These are phyloP conservation scores for Sedum album DNA, from an alignment of 164 flowering plant genomes.

Conservation along the genomic window DNA sequence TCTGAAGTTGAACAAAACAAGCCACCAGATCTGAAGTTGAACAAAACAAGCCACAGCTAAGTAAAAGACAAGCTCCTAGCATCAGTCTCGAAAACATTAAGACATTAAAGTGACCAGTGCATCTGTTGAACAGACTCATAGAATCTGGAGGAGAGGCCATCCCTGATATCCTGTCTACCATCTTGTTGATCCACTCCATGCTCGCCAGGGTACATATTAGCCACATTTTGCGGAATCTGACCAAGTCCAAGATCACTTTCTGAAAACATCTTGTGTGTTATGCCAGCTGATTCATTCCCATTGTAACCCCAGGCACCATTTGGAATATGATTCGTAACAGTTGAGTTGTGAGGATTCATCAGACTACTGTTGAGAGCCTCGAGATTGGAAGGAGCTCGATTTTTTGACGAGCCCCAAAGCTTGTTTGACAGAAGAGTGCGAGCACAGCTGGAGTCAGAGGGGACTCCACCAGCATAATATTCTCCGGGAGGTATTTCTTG, in stretches of 20 bases:
- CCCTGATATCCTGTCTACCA: conserved; percentile 41
- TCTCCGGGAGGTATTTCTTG: conserved; percentile 40
- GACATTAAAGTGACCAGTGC: conserved; percentile 42
- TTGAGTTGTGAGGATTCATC: conserved; percentile 1
- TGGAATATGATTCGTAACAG: conserved; percentile 23
- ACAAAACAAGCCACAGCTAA: background rate
- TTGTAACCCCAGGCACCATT: conserved; percentile 42
- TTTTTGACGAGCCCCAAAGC: conserved; percentile 47
- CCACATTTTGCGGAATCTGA: conserved; percentile 29
- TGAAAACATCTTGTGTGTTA: conserved; percentile 28
- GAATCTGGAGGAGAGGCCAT: conserved; percentile 30
- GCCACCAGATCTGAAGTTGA: background rate
- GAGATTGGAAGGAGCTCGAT: conserved; percentile 23
- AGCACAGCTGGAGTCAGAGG: conserved; percentile 77
- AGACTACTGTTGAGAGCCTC: conserved; percentile 4
- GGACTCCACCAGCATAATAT: conserved; percentile 37
- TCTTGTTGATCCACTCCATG: conserved; percentile 15
- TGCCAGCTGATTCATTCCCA: conserved; percentile 24
- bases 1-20: background rate
- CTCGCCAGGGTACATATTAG: background rate
- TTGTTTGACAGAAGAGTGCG: conserved; percentile 99
- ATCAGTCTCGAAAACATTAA: background rate
- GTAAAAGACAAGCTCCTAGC: background rate
- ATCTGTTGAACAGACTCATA: conserved; percentile 33
- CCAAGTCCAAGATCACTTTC: conserved; percentile 28